These are phyloP conservation scores for Globisporangium radiosum DNA, from an alignment of 352 stramenopile genomes.

Conservation along the genomic window DNA sequence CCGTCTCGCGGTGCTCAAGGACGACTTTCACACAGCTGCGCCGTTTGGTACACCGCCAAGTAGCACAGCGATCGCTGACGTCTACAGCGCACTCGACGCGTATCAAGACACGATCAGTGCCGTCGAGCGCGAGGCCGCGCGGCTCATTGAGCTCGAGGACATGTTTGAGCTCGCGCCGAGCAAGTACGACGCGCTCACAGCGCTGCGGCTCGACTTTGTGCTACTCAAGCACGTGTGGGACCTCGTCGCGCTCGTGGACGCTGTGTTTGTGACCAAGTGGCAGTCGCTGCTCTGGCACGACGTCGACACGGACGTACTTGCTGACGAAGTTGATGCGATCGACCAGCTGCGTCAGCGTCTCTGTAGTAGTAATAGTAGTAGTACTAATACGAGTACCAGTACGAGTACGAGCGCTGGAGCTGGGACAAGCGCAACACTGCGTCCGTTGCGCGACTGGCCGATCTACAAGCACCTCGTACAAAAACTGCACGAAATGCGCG, in stretches of 20 bases:
- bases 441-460: slow-evolving; percentile 85
- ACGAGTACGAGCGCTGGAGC: too few species aligned
- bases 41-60: slow-evolving; percentile 37
- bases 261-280: slow-evolving; percentile 76
- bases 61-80: slow-evolving; percentile 38
- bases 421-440: too few species aligned
- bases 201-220: slow-evolving; percentile 82
- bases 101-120: slow-evolving; percentile 75
- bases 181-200: slow-evolving; percentile 72
- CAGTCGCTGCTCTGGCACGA: slow-evolving; percentile 82
- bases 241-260: slow-evolving; percentile 85
- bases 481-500: slow-evolving; percentile 89
- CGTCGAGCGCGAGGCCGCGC: slow-evolving; percentile 78
- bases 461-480: slow-evolving; percentile 90
- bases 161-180: slow-evolving; percentile 91
- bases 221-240: slow-evolving; percentile 92
- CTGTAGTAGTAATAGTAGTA: slow-evolving; percentile 33
- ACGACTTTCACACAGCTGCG: slow-evolving; percentile 55
- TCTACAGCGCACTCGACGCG: slow-evolving; percentile 83
- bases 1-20: slow-evolving; percentile 47
- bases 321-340: slow-evolving; percentile 87
- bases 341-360: slow-evolving; percentile 49
- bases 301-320: slow-evolving; percentile 84
- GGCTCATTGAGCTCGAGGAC: slow-evolving; percentile 89
- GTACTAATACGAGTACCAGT: not conserved